Conservation (phyloP, 495 filamentous ascomycete genomes). For the Jackrogersella minutella region DNA sequence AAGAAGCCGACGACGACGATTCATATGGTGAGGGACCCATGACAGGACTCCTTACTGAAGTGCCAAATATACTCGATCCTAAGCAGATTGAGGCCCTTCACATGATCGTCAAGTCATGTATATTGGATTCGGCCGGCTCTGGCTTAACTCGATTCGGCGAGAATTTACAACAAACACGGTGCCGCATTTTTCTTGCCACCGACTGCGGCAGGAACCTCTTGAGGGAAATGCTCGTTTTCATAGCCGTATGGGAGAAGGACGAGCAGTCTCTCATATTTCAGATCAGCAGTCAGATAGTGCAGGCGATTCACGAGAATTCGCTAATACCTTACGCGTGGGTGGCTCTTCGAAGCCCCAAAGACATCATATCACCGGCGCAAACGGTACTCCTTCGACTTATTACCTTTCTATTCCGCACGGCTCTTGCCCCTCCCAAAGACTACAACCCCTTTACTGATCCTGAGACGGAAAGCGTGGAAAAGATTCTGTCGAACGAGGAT, state of each 20-base stretch:
- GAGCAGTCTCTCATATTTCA: slow-evolving; percentile 93
- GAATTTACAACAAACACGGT: slow-evolving; percentile 85
- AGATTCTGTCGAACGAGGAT: slow-evolving; percentile 47
- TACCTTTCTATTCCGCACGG: slow-evolving; percentile 80
- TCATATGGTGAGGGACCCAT: slow-evolving; percentile 83
- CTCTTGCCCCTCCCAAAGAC: slow-evolving; percentile 56
- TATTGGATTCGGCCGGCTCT: slow-evolving; percentile 72
- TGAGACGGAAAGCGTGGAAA: slow-evolving; percentile 49
- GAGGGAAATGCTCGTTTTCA: slow-evolving; percentile 90
- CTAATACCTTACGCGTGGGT: slow-evolving; percentile 90
- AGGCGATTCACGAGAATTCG: slow-evolving; percentile 85
- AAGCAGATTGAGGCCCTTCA: slow-evolving; percentile 93
- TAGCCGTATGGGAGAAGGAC: slow-evolving; percentile 92
- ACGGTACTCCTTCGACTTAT: slow-evolving; percentile 89
- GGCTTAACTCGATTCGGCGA: slow-evolving; percentile 62
- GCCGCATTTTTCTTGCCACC: slow-evolving; percentile 85
- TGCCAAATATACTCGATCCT: slow-evolving; percentile 91
- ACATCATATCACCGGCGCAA: slow-evolving; percentile 94
- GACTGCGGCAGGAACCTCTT: slow-evolving; percentile 88
- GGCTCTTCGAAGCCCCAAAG: slow-evolving; percentile 88
- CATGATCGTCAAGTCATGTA: slow-evolving; percentile 92
- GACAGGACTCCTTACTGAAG: slow-evolving; percentile 86
- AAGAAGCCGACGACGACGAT: slow-evolving; percentile 83
- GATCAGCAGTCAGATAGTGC: slow-evolving; percentile 93
- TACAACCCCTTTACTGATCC: slow-evolving; percentile 62